Base-by-base conservation (phyloP, 139 green algal genomes). In the Yamagishiella unicocca region DNA sequence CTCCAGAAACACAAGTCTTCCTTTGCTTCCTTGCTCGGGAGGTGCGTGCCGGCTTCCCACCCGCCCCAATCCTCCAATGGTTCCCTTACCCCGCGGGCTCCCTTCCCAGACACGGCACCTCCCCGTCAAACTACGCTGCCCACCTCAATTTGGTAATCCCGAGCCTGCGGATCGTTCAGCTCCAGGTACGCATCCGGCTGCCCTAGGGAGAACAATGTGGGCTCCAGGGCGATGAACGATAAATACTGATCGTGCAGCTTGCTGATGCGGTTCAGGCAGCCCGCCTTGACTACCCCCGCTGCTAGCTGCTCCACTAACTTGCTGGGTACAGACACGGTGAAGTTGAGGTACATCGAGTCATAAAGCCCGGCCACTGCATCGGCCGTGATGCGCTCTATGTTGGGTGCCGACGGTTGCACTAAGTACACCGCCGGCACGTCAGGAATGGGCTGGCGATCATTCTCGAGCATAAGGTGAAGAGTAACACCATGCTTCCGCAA, bases 401-500 rank as follows among this genome's bases (percentile, higher is more conserved):
- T 96, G 19, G 84, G 62, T 35, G 89, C 66, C 10, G 84, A 96
- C 27, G 96, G 93, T 45, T 95, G 87, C n/a, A 99, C 90, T 66
- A 99, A 96, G 88, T 99, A 99, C 0, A 99, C 90, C 0, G 97
- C 98, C 38, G 98, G 96, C n/a, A 98, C 97, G 64, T 99, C 98
- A 0, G 97, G 93, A 67, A 99, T 99, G 53, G 94, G 71, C 91
- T 99, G 95, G 25, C 98, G 93, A 0, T 98, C 96, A 0, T 87
- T 43, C 33, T 99, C 96, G 25, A 99, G 82, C 70, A 95, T 83
- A 25, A 99, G 90, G 87, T 99, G 95, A 79, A 99, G 92, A 29
- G 98, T 99, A 37, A 99, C 95, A 80, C 98, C 98, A 82, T 98
- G 95, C 70, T 92, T 92, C 0, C 98, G 91, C 79, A 99, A 88